Conservation (phyloP, 352 stramenopile genomes). For the Pythium aquatile region DNA sequence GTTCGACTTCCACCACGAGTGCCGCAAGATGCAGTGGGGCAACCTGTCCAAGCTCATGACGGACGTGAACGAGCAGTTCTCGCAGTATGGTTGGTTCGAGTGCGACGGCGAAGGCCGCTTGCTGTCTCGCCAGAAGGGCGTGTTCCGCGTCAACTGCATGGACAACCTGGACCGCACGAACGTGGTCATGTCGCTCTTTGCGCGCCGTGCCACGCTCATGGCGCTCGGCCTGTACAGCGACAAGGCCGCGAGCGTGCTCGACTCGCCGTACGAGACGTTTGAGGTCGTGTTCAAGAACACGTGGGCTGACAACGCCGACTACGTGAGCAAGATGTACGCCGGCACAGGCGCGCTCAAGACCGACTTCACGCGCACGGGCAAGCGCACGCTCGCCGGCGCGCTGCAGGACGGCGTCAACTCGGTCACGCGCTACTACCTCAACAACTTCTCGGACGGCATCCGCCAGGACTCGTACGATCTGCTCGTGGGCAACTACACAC, state of each 20-base stretch:
- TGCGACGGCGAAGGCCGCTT: conserved; percentile 54
- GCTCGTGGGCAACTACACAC: conserved; percentile 74
- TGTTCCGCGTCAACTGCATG: conserved; percentile 98
- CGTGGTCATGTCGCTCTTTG: conserved; percentile 95
- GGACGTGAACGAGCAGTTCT: conserved; percentile 64
- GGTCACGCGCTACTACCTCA: conserved; percentile 94
- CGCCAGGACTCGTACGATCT: conserved; percentile 93
- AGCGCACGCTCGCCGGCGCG: conserved; percentile 86
- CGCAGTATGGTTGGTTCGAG: conserved; percentile 71
- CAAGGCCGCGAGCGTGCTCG: conserved; percentile 34
- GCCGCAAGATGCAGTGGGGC: conserved; percentile 91
- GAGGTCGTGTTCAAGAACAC: conserved; percentile 83
- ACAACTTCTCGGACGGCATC: conserved; percentile 94
- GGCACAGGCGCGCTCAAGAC: conserved; percentile 94
- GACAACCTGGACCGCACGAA: conserved; percentile 98
- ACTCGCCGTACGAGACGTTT: conserved; percentile 59
- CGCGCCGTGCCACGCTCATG: conserved; percentile 76
- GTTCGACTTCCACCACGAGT: conserved; percentile 98
- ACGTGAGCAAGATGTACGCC: conserved; percentile 92
- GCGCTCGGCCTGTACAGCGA: conserved; percentile 54
- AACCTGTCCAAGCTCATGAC: conserved; percentile 89
- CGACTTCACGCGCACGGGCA: conserved; percentile 94
- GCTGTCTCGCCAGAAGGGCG: conserved; percentile 79
- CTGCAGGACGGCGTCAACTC: conserved; percentile 95
- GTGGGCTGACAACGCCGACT: conserved; percentile 96